Percentiles rank a stretch among this genome's conserved stretches.
Conservation (phyloP, 1,139 yeast species). For the Lodderomyces parapsilosis region DNA sequence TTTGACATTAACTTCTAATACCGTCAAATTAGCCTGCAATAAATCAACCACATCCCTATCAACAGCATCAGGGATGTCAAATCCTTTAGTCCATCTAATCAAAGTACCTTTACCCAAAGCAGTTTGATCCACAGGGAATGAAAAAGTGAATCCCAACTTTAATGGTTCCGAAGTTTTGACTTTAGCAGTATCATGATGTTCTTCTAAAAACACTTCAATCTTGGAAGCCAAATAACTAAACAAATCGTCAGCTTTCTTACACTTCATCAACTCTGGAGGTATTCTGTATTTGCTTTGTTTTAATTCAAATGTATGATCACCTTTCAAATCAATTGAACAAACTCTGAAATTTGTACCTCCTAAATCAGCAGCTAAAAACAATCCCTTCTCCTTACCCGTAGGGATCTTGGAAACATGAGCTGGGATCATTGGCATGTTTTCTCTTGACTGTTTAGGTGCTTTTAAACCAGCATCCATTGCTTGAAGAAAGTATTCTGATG, state of each 20-base stretch:
- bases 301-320: slow-evolving; percentile 74
- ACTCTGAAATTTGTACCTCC: slow-evolving; percentile 92
- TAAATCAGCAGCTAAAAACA: slow-evolving; percentile 76
- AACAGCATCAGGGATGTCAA: slow-evolving; percentile 78
- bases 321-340: slow-evolving; percentile 75
- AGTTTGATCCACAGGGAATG: slow-evolving; percentile 88
- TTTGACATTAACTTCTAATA: slow-evolving; percentile 57
- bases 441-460: slow-evolving; percentile 34
- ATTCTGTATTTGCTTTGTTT: slow-evolving; percentile 73
- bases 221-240: slow-evolving; percentile 74
- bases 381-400: slow-evolving; percentile 75
- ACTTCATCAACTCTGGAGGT: slow-evolving; percentile 66
- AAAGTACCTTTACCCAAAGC: slow-evolving; percentile 74
- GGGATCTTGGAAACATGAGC: slow-evolving; percentile 81
- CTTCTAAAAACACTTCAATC: slow-evolving; percentile 58
- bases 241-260: slow-evolving; percentile 54
- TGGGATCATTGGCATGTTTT: slow-evolving; percentile 83
- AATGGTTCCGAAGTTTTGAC: slow-evolving; percentile 22
- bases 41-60: slow-evolving; percentile 76
- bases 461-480: slow-evolving; percentile 63
- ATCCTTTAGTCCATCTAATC: slow-evolving; percentile 95
- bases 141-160: slow-evolving; percentile 87
- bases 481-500: slow-evolving; percentile 63
- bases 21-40: slow-evolving; percentile 68
- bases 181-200: slow-evolving; percentile 53